These are phyloP conservation scores for Cyberlindnera sargentensis DNA, from an alignment of 805 yeast genomes.

Conservation along the genomic window DNA sequence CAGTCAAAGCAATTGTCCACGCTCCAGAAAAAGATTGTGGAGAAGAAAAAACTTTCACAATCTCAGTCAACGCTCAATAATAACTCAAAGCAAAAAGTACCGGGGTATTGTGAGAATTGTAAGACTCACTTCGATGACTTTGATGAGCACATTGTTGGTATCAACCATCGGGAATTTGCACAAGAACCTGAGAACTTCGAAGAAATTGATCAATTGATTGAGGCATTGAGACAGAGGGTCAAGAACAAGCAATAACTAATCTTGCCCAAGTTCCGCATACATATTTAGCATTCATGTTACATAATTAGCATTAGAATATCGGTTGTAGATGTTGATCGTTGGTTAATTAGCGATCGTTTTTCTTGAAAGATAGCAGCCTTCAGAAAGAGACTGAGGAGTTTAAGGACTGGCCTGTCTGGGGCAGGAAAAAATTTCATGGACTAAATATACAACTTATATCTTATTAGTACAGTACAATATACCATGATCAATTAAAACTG, in stretches of 20 bases:
- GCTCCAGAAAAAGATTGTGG: conserved; percentile 36
- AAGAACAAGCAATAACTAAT: conserved; percentile 12
- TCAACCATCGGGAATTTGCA: conserved; percentile 76
- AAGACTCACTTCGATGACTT: conserved; percentile 74
- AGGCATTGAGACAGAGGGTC: conserved; percentile 23
- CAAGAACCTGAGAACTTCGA: conserved; percentile 59
- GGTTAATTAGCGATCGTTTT: too few relatives aligned
- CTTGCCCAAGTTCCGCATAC: too few relatives aligned
- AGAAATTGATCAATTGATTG: conserved; percentile 70
- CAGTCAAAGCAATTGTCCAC: conserved; percentile 45
- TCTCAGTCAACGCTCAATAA: conserved; percentile 3
- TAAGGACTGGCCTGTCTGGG: too few relatives aligned
- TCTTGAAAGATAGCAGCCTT: too few relatives aligned
- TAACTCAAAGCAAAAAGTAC: conserved; percentile 21
- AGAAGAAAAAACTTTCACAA: conserved; percentile 12
- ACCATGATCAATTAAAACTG: too few relatives aligned
- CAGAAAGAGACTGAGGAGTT: too few relatives aligned
- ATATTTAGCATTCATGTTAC: too few relatives aligned
- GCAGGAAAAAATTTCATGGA: too few relatives aligned
- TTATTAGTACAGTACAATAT: too few relatives aligned
- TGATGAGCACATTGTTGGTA: conserved; percentile 64
- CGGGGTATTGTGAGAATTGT: conserved; percentile 95
- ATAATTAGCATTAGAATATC: too few relatives aligned
- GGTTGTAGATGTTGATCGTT: too few relatives aligned
- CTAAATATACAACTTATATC: too few relatives aligned